Evolutionary conservation across 1,284 basidiomycete species (phyloP), one percentile per base, ranked within the genome.

Genomic region (Heterobasidion irregulare): DNA sequence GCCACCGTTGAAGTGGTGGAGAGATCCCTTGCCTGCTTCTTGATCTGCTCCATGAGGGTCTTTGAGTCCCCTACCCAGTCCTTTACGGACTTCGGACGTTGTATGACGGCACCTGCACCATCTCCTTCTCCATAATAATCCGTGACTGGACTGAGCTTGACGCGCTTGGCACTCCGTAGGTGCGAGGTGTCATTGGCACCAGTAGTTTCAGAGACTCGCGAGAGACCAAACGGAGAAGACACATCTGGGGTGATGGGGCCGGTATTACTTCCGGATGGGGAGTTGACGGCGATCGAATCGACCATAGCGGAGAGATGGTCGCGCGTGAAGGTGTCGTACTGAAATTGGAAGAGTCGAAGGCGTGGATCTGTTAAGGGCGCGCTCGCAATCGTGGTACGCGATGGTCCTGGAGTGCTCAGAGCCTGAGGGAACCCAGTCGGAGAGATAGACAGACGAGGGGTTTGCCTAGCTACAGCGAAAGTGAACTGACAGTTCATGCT

Each of bases 251-350:
- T 75, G 2, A 66, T 70, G 18, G 66, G 60, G 32, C 68, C 66
- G 1, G 63, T 66, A 51, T 70, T 77, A 10, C 66, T 72, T 36
- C 77, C 83, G 18, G 86, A 84, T 0, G 84, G 83, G 0, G 87
- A 85, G 59, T 89, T 87, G 44, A 89, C 76, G 19, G 85, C 90
- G 60, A 94, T 93, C 10, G 86, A 92, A 63, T 96, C 93, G 1
- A 94, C 91, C 68, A 98, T 80, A 1, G 89, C 92, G 1, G 90
- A 92, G 50, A 98, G 81, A 66, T 96, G 92, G 47, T 95, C 89
- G 41, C 92, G 83, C 2, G 94, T 97, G 66, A 89, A 93, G 0
- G 94, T 95, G 69, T 98, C 94, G 66, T 96, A 96, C 58, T 91
- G 84, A 59, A 93, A 90, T 63, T 93, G 88, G 72, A 97, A 97